phyloP scores from a whole-genome alignment of 768 basidiomycete species.

The Hericium erinaceus region DNA sequence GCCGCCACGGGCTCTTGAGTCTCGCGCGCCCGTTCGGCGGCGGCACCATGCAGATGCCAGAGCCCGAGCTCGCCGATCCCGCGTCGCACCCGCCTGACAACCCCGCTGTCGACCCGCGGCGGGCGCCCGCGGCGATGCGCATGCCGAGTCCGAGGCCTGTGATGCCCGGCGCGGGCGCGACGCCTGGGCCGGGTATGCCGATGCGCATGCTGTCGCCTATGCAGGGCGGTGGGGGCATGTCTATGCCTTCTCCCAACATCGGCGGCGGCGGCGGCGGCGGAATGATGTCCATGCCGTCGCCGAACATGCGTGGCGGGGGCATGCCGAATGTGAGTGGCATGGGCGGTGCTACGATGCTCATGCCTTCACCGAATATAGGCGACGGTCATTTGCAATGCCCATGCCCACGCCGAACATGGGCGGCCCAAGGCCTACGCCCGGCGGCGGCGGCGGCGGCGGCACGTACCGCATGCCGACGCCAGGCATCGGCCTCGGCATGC shows the following conservation, averaged over 20 bases:
- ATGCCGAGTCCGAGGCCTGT: slow-evolving; percentile 6
- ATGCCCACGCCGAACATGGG: background rate
- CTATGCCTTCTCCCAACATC: no score
- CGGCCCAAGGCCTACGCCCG: background rate
- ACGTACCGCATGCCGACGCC: background rate
- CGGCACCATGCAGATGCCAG: slow-evolving; percentile 3
- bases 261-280: no score
- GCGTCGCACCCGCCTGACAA: background rate
- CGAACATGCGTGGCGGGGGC: background rate
- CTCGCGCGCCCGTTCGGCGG: background rate
- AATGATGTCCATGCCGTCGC: slow-evolving; percentile 7
- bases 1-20: background rate
- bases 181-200: background rate
- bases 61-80: background rate
- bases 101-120: background rate
- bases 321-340: background rate
- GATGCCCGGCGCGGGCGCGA: slow-evolving; percentile 1
- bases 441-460: background rate
- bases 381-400: background rate
- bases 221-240: no score
- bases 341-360: no score
- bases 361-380: slow-evolving; percentile 1
- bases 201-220: slow-evolving; percentile 7
- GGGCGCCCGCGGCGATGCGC: background rate
- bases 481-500: background rate